These are phyloP conservation scores for Ophiostoma fasciatum DNA, from an alignment of 2,329 filamentous ascomycete species.

Conservation along the genomic window DNA sequence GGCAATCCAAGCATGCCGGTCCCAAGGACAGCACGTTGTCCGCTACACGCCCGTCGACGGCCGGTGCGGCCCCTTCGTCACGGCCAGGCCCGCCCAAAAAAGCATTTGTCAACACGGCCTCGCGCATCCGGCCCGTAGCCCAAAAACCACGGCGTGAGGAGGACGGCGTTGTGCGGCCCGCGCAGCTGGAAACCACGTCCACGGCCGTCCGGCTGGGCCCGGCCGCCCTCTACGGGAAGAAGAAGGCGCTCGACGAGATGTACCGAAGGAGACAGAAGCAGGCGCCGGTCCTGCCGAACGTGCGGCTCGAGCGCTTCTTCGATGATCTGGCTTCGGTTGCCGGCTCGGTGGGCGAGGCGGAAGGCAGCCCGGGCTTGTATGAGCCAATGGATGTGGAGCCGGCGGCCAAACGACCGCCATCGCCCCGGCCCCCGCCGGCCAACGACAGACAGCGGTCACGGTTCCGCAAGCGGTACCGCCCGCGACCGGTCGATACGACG, in stretches of 20 bases:
- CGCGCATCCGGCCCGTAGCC: background rate
- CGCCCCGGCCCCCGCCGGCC: too few species aligned
- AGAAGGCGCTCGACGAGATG: conserved; percentile 38
- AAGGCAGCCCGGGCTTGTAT: too few species aligned
- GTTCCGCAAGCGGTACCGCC: conserved; percentile 29
- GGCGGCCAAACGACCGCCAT: background rate
- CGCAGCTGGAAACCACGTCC: conserved; percentile 39
- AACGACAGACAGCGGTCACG: conserved; percentile 21
- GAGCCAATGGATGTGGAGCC: background rate
- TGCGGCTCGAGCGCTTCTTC: conserved; percentile 22
- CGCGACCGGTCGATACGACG: conserved; percentile 30
- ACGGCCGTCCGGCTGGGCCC: too few species aligned
- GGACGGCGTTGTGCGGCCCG: conserved; percentile 22
- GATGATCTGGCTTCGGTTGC: conserved; percentile 3
- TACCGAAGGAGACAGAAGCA: conserved; percentile 27
- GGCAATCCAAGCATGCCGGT: background rate
- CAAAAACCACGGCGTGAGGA: background rate
- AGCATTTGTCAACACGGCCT: background rate
- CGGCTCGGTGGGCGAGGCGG: background rate
- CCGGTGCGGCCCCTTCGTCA: too few species aligned
- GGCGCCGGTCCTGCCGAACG: conserved; percentile 12
- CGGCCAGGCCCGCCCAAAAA: too few species aligned
- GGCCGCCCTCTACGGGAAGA: too few species aligned
- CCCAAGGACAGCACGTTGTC: background rate
- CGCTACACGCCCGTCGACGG: too few species aligned